phyloP scores from a whole-genome alignment of 352 stramenopile genomes.

The Nothophytophthora sp. region DNA sequence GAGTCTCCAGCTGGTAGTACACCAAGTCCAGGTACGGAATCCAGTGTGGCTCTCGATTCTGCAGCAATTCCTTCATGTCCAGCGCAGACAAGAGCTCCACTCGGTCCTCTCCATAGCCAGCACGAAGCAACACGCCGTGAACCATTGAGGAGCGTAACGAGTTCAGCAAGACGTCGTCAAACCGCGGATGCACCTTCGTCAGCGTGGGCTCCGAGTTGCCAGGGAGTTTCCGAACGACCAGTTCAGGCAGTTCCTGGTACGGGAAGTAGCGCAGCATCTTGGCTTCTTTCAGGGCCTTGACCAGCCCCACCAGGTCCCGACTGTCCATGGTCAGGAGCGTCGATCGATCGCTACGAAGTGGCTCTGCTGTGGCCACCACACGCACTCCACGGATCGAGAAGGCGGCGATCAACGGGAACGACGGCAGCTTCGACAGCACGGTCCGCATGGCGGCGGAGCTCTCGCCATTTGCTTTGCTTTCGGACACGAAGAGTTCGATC shows the following conservation, averaged over 20 bases:
- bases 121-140: constrained; percentile 58
- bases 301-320: constrained; percentile 53
- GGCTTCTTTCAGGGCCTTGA: constrained; percentile 38
- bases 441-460: constrained; percentile 10
- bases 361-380: constrained; percentile 58
- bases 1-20: constrained; percentile 50
- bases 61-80: constrained; percentile 55
- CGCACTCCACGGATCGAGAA: constrained; percentile 61
- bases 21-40: constrained; percentile 66
- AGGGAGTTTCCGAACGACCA: constrained; percentile 46
- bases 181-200: constrained; percentile 43
- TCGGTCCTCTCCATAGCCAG: constrained; percentile 10
- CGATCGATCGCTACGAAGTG: constrained; percentile 31
- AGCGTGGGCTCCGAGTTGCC: constrained; percentile 46
- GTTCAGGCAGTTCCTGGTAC: constrained; percentile 61
- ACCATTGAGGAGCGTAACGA: constrained; percentile 65
- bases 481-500: constrained; percentile 49
- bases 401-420: constrained; percentile 55
- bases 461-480: constrained; percentile 27
- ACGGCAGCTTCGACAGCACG: constrained; percentile 43
- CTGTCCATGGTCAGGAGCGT: constrained; percentile 47
- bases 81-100: constrained; percentile 51
- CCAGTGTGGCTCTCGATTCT: constrained; percentile 39
- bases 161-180: constrained; percentile 62
- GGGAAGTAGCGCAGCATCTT: constrained; percentile 65